A percentile compares a stretch with the other conserved stretches of the same genome.
Conservation (phyloP, 768 basidiomycete genomes). For the Clathrus columnatus region DNA sequence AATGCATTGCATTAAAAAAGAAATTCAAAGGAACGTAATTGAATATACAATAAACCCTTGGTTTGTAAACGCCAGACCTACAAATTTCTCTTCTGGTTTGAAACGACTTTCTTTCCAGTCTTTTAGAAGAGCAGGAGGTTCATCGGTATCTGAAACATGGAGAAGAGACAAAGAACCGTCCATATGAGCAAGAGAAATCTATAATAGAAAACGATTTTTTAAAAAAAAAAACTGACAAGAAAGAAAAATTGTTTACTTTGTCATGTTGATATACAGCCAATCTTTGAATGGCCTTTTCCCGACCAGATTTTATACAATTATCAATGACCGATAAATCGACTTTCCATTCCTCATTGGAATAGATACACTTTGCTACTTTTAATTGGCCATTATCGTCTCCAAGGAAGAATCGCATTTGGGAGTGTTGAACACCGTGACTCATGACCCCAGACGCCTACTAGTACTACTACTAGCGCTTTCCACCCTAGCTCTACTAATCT, state of each 20-base stretch:
- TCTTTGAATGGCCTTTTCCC: slow-evolving; percentile 31
- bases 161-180: slow-evolving; percentile 47
- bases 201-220: slow-evolving; percentile 28
- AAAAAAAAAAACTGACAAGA: slow-evolving; percentile 23
- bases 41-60: slow-evolving; percentile 35
- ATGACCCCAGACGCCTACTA: neutral
- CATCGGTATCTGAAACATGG: slow-evolving; percentile 33
- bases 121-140: slow-evolving; percentile 26
- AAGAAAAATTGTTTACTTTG: slow-evolving; percentile 13
- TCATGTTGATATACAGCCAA: slow-evolving; percentile 22
- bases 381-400: slow-evolving; percentile 77
- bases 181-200: slow-evolving; percentile 60
- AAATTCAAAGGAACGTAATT: neutral
- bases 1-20: neutral
- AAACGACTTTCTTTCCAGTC: slow-evolving; percentile 63
- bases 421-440: neutral
- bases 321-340: slow-evolving; percentile 26
- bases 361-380: slow-evolving; percentile 45
- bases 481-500: neutral
- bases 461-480: neutral
- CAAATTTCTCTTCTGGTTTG: slow-evolving; percentile 41
- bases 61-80: slow-evolving; percentile 44
- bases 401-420: slow-evolving; percentile 56
- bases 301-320: slow-evolving; percentile 26
- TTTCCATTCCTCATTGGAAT: slow-evolving; percentile 26